Evolutionary conservation across 2,329 filamentous ascomycete genomes (phyloP), one percentile per base, ranked within the genome.

Genomic region (Hypomyces perniciosus): DNA sequence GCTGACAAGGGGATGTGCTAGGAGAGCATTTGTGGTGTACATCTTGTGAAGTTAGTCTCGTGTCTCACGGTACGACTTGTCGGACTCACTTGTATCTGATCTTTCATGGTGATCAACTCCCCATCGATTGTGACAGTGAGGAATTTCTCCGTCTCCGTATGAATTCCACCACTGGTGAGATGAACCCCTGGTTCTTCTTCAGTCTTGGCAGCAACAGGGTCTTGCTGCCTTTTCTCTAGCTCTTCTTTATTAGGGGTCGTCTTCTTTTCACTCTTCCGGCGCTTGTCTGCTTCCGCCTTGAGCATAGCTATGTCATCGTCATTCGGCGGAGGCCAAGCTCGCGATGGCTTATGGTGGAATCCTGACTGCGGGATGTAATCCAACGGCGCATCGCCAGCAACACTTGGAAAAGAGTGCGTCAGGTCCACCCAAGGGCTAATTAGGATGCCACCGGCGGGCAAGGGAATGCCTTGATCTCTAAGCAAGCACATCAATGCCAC

Each of bases 361-460:
- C 93, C 93, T 58, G 85, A 78, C 1, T 84, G 72, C 4, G 93
- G 93, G 33, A 99, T 92, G 60, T 96, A 97, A 65, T 99, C 93
- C 46, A 89, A 69, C 1, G 81, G 80, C 45, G 81, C 83, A 38
- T 90, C 81, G 5, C 76, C 80, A 2, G 81, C 79, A n/a, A 96
- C 79, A 57, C 91, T 96, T 0, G 93, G 93, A 57, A 97, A 97
- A 0, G 91, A 96, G 65, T 97, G 92, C 0, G 90, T 95, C 48
- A 97, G 72, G 65, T 99, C 93, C 7, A 92, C 90, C 93, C 93
- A 99, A 1, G 93, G 93, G 45, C 90, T 96, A 46, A 97, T 88
- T 38, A 97, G 74, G 41, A 97, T 84, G 4, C 87, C 91, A 1
- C 93, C 93, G 2, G 93, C 91, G 1, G 93, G 93, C 28, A 96